phyloP scores from a whole-genome alignment of 164 flowering plant species.

The Chimonanthus praecox region DNA sequence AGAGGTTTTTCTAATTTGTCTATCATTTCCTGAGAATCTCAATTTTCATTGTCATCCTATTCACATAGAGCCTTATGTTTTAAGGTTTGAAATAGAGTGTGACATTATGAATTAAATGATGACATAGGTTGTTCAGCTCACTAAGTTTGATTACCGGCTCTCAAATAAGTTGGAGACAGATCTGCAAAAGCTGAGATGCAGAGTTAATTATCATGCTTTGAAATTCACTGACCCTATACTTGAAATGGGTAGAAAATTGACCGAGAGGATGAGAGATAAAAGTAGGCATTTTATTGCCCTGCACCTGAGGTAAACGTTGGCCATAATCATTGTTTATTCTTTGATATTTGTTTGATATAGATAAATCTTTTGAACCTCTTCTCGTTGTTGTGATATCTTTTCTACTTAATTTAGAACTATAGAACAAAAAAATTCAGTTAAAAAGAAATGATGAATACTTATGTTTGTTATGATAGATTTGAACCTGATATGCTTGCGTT shows the following conservation, averaged over 20 bases:
- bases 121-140: slow-evolving; percentile 70
- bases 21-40: no score
- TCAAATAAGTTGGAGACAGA: slow-evolving; percentile 70
- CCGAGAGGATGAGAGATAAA: slow-evolving; percentile 55
- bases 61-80: no score
- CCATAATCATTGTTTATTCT: not conserved
- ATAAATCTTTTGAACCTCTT: not conserved
- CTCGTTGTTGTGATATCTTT: not conserved
- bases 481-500: slow-evolving; percentile 99
- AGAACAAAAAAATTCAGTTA: no score
- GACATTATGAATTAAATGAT: slow-evolving; percentile 5
- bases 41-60: no score
- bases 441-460: not conserved
- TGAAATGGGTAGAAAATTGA: slow-evolving; percentile 56
- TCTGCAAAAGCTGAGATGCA: slow-evolving; percentile 81
- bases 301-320: slow-evolving; percentile 56
- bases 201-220: slow-evolving; percentile 86
- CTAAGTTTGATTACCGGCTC: slow-evolving; percentile 83
- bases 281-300: slow-evolving; percentile 78
- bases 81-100: not conserved
- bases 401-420: not conserved
- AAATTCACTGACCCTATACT: slow-evolving; percentile 59
- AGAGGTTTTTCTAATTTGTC: no score
- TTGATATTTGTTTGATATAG: not conserved
- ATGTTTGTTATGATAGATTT: slow-evolving; percentile 50